phyloP scores from a whole-genome alignment of 2,329 filamentous ascomycete genomes.

The Tothia fuscella region DNA sequence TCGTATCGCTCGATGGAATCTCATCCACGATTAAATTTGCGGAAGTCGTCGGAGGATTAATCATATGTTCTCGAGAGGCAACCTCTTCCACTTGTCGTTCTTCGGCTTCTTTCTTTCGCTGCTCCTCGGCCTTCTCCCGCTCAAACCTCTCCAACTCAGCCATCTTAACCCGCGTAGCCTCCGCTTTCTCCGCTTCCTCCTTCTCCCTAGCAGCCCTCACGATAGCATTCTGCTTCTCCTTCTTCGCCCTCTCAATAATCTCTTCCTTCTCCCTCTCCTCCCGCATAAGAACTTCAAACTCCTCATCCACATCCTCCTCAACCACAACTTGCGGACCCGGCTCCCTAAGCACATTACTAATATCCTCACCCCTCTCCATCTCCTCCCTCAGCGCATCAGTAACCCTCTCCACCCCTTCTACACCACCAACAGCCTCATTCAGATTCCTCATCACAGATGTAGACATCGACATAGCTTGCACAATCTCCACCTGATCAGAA shows the following conservation, averaged over 20 bases:
- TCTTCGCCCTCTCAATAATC: constrained; percentile 44
- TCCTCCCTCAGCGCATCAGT: constrained; percentile 66
- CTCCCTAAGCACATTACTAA: constrained; percentile 65
- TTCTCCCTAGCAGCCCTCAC: constrained; percentile 21
- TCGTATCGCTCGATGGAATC: not conserved
- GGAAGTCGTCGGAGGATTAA: not conserved
- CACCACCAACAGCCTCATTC: constrained; percentile 66
- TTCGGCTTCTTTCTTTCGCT: not conserved
- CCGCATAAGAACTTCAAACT: constrained; percentile 64
- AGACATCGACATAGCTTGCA: constrained; percentile 71
- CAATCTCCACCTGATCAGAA: constrained; percentile 68
- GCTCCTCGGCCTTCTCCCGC: not conserved
- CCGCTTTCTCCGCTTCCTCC: constrained; percentile 19
- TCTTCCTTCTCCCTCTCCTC: constrained; percentile 53
- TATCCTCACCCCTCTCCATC: constrained; percentile 64
- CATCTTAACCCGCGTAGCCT: constrained; percentile 12
- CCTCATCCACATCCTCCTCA: constrained; percentile 76
- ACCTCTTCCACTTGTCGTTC: constrained; percentile 1
- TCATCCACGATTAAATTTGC: not conserved
- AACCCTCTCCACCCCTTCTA: constrained; percentile 61
- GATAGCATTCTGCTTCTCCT: constrained; percentile 31
- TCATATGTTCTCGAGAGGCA: not conserved
- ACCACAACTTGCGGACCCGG: constrained; percentile 43
- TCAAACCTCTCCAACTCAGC: constrained; percentile 12
- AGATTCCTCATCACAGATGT: constrained; percentile 59